Conservation (phyloP, 2,329 filamentous ascomycete genomes). For the Nannizzia gypsea region DNA sequence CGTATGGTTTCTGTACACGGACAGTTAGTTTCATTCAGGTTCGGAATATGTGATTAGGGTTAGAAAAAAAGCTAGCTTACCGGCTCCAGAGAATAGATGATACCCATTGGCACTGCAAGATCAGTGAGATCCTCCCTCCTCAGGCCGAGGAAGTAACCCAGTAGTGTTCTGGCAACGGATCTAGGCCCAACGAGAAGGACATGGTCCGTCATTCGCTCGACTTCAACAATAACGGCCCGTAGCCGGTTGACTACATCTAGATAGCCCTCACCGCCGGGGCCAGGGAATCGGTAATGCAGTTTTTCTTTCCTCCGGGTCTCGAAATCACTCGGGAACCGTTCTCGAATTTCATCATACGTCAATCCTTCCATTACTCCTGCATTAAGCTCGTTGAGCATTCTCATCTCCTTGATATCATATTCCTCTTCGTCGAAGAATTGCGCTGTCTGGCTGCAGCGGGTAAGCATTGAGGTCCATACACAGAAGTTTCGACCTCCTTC, state of each 20-base stretch:
- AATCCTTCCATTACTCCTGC: slow-evolving; percentile 86
- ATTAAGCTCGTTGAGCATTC: slow-evolving; percentile 94
- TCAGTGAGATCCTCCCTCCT: slow-evolving; percentile 86
- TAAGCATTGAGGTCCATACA: slow-evolving; percentile 96
- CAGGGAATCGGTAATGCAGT: slow-evolving; percentile 91
- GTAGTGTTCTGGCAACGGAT: slow-evolving; percentile 78
- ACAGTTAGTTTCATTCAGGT: not conserved
- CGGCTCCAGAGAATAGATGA: slow-evolving; percentile 88
- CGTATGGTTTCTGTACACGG: slow-evolving; percentile 63
- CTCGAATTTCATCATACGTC: slow-evolving; percentile 81
- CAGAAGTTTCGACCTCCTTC: slow-evolving; percentile 77
- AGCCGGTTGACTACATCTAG: slow-evolving; percentile 93
- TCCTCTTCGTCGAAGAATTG: slow-evolving; percentile 91
- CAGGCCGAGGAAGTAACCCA: slow-evolving; percentile 93
- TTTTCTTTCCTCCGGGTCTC: slow-evolving; percentile 70
- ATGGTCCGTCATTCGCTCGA: slow-evolving; percentile 94
- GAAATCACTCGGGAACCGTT: slow-evolving; percentile 71
- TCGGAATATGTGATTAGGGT: not conserved
- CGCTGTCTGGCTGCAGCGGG: slow-evolving; percentile 75
- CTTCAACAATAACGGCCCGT: slow-evolving; percentile 88
- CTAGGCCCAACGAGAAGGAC: slow-evolving; percentile 86
- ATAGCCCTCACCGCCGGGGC: slow-evolving; percentile 90
- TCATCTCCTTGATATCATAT: slow-evolving; percentile 94
- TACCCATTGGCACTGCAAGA: slow-evolving; percentile 83
- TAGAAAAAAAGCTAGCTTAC: slow-evolving; percentile 21